phyloP scores from a whole-genome alignment of 352 stramenopile species.

The Pythium periplocum region DNA sequence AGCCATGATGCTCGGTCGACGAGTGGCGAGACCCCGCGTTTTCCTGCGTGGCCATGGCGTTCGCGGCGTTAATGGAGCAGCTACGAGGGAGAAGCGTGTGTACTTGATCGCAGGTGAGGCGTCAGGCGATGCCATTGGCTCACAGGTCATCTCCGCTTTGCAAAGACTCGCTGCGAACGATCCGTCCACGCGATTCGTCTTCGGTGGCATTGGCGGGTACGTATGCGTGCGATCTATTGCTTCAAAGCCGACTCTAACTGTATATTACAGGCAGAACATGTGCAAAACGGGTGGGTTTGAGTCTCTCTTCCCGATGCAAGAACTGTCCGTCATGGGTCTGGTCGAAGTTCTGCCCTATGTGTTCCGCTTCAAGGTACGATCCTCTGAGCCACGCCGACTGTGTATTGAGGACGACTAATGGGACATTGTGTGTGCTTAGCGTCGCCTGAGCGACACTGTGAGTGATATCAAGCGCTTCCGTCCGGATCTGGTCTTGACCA shows the following conservation, averaged over 20 bases:
- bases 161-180: conserved; percentile 6
- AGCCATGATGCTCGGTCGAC: too few relatives aligned
- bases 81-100: conserved; percentile 18
- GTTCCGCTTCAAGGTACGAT: conserved; percentile 38
- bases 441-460: conserved; percentile 41
- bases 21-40: too few relatives aligned
- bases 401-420: neutral
- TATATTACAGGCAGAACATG: conserved; percentile 41
- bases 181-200: conserved; percentile 20
- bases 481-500: conserved; percentile 65
- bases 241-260: neutral
- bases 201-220: conserved; percentile 62
- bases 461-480: conserved; percentile 40
- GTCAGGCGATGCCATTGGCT: conserved; percentile 71
- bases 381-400: neutral
- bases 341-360: conserved; percentile 58
- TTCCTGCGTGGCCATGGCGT: too few relatives aligned
- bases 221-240: neutral
- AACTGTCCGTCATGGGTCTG: conserved; percentile 73
- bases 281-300: conserved; percentile 31
- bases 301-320: conserved; percentile 66
- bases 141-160: conserved; percentile 58
- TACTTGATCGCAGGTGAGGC: conserved; percentile 72
- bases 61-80: neutral
- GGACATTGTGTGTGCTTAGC: conserved; percentile 16